These are phyloP conservation scores for Coemansia biformis DNA, from an alignment of 192 early-diverging fungal species.

Conservation along the genomic window DNA sequence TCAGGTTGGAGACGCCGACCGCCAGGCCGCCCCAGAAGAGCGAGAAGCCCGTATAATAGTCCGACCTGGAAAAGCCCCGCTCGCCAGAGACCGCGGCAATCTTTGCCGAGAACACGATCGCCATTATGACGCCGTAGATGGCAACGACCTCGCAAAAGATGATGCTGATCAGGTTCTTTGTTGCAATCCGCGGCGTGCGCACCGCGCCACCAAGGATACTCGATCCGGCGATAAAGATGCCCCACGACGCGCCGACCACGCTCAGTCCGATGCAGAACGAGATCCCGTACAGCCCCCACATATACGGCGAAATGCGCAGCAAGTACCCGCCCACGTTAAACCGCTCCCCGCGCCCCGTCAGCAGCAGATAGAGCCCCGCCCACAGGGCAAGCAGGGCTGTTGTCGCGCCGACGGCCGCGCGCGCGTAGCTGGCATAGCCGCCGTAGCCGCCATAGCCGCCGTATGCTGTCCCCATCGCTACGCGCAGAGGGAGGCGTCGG, in stretches of 20 bases:
- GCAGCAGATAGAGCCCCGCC: constrained; percentile 70
- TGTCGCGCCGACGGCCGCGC: constrained; percentile 11
- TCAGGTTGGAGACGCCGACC: constrained; percentile 88
- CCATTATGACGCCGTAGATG: constrained; percentile 98
- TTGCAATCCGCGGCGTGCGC: constrained; percentile 83
- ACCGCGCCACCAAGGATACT: constrained; percentile 86
- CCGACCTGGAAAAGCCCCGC: constrained; percentile 51
- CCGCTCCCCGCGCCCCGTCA: constrained; percentile 81
- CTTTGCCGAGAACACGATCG: constrained; percentile 92
- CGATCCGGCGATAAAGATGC: constrained; percentile 91
- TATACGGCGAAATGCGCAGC: constrained; percentile 71
- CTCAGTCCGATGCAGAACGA: constrained; percentile 79
- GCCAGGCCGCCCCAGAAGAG: constrained; percentile 95
- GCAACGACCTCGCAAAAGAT: constrained; percentile 99
- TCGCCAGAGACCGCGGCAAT: constrained; percentile 54
- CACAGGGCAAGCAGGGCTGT: constrained; percentile 18
- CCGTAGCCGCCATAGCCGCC: too few species aligned
- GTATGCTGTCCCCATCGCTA: too few species aligned
- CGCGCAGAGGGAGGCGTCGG: too few species aligned
- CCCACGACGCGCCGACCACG: constrained; percentile 94
- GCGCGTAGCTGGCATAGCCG: constrained; percentile 22
- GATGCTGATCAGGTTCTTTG: constrained; percentile 96
- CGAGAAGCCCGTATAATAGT: constrained; percentile 85
- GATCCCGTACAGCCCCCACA: constrained; percentile 85
- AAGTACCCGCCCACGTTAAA: constrained; percentile 85